Evolutionary conservation across 1,139 yeast genomes (phyloP), one percentile per base, ranked within the genome.

Genomic region (Candida neerlandica): DNA sequence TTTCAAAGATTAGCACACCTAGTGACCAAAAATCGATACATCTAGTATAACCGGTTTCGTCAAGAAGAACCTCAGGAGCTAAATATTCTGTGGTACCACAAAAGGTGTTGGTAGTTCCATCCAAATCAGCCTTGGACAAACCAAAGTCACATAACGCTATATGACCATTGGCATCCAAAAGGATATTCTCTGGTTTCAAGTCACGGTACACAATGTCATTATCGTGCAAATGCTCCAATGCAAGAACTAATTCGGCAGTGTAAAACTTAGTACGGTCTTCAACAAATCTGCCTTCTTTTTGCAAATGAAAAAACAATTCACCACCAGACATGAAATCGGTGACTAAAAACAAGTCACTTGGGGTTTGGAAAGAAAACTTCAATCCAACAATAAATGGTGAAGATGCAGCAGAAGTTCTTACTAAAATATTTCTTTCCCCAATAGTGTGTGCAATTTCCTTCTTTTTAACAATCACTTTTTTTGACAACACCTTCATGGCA

Each of bases 261-360:
- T 94, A 94, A 64, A 94, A 94, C 71, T 89, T 91, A 46, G 98
- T 97, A 53, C 98, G 79, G 50, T 87, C 92, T 73, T 94, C 98
- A 51, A 86, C 70, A 65, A 94, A 94, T 57, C 97, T 82, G 40
- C 97, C 97, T 67, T 94, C 98, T 64, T 89, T 89, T 70, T 94
- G 98, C 64, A 94, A 77, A 72, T 94, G 98, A 97, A 97, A 92
- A 66, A 94, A 94, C 57, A 94, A 77, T 70, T 94, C 99, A 52
- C 99, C 99, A 40, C 99, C 99, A 44, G 96, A 86, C 98, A 94
- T 92, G 71, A 89, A 94, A 70, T 94, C 99, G 1, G 98, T 94
- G 29, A 94, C 97, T 51, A 94, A 77, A 65, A 91, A 94, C 55
- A 94, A 77, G 68, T 94, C 98, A 0, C 88, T 75, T 40, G 96